Base-by-base conservation (phyloP, 306 rosid genomes). In the Cucurbita argyrosperma region DNA sequence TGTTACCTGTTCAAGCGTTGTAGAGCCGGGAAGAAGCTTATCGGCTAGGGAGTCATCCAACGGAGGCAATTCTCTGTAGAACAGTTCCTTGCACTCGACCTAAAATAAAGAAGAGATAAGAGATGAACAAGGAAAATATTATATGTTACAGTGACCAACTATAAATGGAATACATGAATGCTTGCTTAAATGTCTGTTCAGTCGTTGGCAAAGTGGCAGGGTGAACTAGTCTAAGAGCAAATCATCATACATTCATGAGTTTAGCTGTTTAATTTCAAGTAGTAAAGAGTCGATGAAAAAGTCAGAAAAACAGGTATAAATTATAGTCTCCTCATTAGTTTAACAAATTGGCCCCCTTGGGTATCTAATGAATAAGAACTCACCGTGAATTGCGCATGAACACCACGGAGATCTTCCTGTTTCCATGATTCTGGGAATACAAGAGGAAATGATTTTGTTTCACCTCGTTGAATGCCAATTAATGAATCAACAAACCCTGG, bases 21-120 rank as follows among this genome's bases (percentile, higher is more conserved):
- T 86, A 80, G 90, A 88, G 71, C 96, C 97, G 52, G 89, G 86
- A 78, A 93, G 76, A 83, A 93, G 96, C 88, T 82, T 83, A 69
- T 89, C 87, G 54, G 98, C 94, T 81, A 90, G 79, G 55, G 97
- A 84, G 84, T 90, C 97, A 83, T 90, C 84, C 82, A 93, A 81
- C 80, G 83, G 81, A 0, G 90, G 98, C 23, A 93, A 88, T 69
- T 89, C 98, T 88, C 98, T 86, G 94, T 84, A 89, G 82, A 93
- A 93, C 14, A 90, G 86, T 82, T 93, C 98, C 82, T 88, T 93
- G 93, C 98, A 93, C 47, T 86, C 93, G 43, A 93, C 97, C 98
- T 93, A 76, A 84, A 46, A 69, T 64, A 74, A 55, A 82, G 26
- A 76, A 66, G 58, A 66, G 62, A 65, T 52, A 51, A 72, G 50